phyloP scores from a whole-genome alignment of 257 asterid species.

The Thymus mandschuricus region DNA sequence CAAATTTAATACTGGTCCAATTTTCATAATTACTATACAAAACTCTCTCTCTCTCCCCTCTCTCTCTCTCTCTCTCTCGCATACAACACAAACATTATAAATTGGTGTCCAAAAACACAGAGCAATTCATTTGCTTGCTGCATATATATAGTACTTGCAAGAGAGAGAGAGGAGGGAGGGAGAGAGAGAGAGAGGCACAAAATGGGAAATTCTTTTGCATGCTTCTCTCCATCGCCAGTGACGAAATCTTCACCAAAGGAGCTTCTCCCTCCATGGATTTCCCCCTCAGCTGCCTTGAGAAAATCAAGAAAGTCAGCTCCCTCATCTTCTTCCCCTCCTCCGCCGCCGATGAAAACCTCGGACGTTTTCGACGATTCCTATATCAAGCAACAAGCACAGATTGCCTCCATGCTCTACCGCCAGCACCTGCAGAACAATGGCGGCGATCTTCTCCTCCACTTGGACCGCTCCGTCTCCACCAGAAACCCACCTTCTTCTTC shows the following conservation, averaged over 20 bases:
- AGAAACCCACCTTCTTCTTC: constrained; percentile 39
- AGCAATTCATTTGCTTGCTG: constrained; percentile 1
- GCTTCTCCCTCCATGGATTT: constrained; percentile 51
- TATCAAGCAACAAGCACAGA: constrained; percentile 60
- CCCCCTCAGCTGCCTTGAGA: constrained; percentile 30
- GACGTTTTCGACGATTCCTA: constrained; percentile 45
- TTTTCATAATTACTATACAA: background rate
- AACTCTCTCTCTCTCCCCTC: background rate
- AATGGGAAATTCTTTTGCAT: constrained; percentile 61
- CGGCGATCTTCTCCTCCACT: constrained; percentile 38
- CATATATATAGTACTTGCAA: too few species aligned
- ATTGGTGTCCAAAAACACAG: constrained; percentile 1
- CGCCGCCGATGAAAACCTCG: constrained; percentile 18
- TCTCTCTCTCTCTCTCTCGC: constrained; percentile 1
- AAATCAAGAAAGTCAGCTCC: constrained; percentile 43
- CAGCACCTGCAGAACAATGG: constrained; percentile 55
- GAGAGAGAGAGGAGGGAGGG: background rate
- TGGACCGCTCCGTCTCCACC: constrained; percentile 59
- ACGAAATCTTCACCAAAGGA: constrained; percentile 36
- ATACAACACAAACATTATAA: constrained; percentile 10
- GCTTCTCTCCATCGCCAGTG: constrained; percentile 45
- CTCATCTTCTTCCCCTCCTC: constrained; percentile 28
- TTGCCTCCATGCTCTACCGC: constrained; percentile 59
- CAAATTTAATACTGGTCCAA: constrained; percentile 16
- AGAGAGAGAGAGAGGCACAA: background rate